Percentiles rank a stretch among this genome's conserved stretches.
Conservation (phyloP, 1,284 basidiomycete species). For the Ganoderma meredithae region DNA sequence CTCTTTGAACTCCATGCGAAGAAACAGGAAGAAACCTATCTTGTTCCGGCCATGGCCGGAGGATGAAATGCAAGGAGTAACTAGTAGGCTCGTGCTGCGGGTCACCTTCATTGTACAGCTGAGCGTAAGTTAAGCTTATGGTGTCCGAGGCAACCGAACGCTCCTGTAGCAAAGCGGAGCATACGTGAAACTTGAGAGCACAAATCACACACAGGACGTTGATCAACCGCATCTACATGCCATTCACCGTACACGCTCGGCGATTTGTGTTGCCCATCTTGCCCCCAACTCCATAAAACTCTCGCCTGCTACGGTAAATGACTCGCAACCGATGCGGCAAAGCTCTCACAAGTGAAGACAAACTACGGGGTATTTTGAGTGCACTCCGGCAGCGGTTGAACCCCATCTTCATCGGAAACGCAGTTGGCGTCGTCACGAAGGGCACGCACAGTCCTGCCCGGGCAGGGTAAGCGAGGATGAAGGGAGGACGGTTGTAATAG, state of each 20-base stretch:
- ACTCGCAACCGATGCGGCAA: background rate
- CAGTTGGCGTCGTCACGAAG: background rate
- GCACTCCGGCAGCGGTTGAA: background rate
- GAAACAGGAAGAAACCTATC: background rate
- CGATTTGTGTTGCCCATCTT: background rate
- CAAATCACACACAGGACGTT: background rate
- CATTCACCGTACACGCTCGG: background rate
- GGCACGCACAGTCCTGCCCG: background rate
- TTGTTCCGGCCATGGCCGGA: background rate
- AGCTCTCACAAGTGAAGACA: background rate
- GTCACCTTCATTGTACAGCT: background rate
- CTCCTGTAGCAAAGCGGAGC: background rate
- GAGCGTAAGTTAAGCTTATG: too few relatives aligned
- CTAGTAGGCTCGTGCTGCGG: background rate
- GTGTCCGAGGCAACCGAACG: background rate
- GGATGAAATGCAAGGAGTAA: background rate
- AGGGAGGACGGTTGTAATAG: constrained; percentile 28
- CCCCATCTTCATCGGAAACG: background rate
- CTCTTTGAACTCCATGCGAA: background rate
- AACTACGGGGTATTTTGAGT: background rate
- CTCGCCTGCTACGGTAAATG: background rate
- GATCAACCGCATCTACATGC: background rate
- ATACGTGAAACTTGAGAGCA: background rate
- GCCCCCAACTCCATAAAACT: background rate
- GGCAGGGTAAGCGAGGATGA: constrained; percentile 16